These are phyloP conservation scores for Aquilaria agallochum DNA, from an alignment of 441 rosid genomes.

Conservation along the genomic window DNA sequence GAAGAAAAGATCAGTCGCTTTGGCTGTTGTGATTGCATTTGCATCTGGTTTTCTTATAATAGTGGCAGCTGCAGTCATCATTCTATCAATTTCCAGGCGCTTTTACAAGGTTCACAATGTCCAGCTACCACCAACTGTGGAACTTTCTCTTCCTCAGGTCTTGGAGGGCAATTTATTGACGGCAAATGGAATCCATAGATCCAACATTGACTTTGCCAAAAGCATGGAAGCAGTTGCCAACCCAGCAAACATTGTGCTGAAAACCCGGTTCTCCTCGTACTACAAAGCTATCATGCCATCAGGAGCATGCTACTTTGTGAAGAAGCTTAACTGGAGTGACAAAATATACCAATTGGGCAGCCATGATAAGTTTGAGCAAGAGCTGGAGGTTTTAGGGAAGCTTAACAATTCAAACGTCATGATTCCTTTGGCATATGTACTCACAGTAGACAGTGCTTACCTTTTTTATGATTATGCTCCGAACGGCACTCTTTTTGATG, in stretches of 20 bases:
- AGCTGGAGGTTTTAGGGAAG: slow-evolving; percentile 67
- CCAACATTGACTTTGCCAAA: slow-evolving; percentile 59
- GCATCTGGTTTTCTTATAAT: slow-evolving; percentile 31
- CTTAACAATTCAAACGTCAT: slow-evolving; percentile 73
- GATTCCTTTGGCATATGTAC: slow-evolving; percentile 80
- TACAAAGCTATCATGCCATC: slow-evolving; percentile 76
- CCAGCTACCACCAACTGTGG: slow-evolving; percentile 33
- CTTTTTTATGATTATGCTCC: slow-evolving; percentile 66
- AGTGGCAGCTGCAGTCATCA: slow-evolving; percentile 25
- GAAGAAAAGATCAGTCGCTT: slow-evolving; percentile 25
- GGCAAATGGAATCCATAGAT: slow-evolving; percentile 50
- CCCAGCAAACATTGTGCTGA: slow-evolving; percentile 39
- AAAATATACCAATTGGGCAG: slow-evolving; percentile 67
- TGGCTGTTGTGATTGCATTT: slow-evolving; percentile 30
- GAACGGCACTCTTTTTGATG: slow-evolving; percentile 52
- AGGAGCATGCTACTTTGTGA: slow-evolving; percentile 58
- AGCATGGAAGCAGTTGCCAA: slow-evolving; percentile 60
- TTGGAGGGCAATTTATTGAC: slow-evolving; percentile 57
- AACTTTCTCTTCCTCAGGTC: slow-evolving; percentile 40
- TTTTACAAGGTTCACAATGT: slow-evolving; percentile 38
- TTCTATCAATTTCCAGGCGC: slow-evolving; percentile 32
- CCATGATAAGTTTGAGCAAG: slow-evolving; percentile 56
- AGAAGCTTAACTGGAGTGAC: slow-evolving; percentile 78
- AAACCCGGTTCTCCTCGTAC: slow-evolving; percentile 70
- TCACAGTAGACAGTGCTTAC: slow-evolving; percentile 59